These are phyloP conservation scores for Persicaria tinctoria DNA, from an alignment of 148 eudicot genomes.

Conservation along the genomic window DNA sequence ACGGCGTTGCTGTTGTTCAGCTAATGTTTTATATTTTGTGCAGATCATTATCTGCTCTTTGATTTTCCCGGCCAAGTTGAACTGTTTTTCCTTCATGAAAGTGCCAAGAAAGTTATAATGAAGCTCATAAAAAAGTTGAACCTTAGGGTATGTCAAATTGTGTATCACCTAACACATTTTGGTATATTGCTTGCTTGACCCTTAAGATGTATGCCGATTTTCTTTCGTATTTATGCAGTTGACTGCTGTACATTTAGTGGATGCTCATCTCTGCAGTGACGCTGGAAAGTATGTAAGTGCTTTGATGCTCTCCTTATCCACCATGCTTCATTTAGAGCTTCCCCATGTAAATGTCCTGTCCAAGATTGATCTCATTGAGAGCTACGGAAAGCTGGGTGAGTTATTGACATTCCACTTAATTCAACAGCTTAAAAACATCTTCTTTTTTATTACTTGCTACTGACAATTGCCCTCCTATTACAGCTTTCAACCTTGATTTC, in stretches of 20 bases:
- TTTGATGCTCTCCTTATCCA: constrained; percentile 78
- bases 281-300: constrained; percentile 94
- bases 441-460: constrained; percentile 1
- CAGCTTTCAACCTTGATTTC: constrained; percentile 92
- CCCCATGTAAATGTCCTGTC: constrained; percentile 95
- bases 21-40: constrained; percentile 19
- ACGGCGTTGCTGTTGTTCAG: neutral
- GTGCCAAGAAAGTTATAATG: constrained; percentile 71
- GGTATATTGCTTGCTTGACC: neutral
- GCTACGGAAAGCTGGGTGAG: constrained; percentile 84
- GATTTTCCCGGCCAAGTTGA: constrained; percentile 99
- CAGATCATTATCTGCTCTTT: constrained; percentile 96
- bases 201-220: neutral
- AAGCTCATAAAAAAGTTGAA: constrained; percentile 69
- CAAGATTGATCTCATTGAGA: constrained; percentile 88
- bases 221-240: constrained; percentile 40
- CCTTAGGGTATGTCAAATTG: constrained; percentile 56
- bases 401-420: neutral
- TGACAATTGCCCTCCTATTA: constrained; percentile 16
- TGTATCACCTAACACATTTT: too few species aligned
- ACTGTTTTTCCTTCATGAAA: constrained; percentile 84
- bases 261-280: constrained; percentile 94
- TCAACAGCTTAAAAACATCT: neutral
- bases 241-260: constrained; percentile 85
- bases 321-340: constrained; percentile 95